Evolutionary conservation across 768 basidiomycete species (phyloP).

Genomic region (Asterophora parasitica): DNA sequence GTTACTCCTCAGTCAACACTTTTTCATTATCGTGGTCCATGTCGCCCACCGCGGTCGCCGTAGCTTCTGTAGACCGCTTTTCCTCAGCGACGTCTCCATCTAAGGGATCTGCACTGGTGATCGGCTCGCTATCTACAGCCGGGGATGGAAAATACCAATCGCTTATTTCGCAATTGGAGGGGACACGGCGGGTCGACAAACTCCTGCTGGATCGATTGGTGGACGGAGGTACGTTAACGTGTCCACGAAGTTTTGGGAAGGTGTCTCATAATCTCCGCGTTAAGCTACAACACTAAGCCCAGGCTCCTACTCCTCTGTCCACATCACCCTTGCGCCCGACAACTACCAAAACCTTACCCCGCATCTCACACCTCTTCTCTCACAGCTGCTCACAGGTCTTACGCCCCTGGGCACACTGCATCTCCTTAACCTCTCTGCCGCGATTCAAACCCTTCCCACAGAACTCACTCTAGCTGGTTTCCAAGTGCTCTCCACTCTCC

Average conservation of each 20-base stretch:
- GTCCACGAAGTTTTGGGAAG: background rate
- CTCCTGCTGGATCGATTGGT: conserved; percentile 80
- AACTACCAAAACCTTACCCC: conserved; percentile 60
- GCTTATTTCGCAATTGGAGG: conserved; percentile 56
- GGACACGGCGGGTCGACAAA: conserved; percentile 56
- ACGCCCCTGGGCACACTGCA: conserved; percentile 66
- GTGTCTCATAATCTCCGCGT: conserved; percentile 7
- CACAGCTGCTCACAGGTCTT: conserved; percentile 56
- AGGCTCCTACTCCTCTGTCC: conserved; percentile 57
- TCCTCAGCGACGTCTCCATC: conserved; percentile 17
- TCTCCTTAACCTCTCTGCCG: conserved; percentile 48
- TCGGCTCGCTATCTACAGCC: conserved; percentile 77
- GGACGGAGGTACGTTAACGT: conserved; percentile 58
- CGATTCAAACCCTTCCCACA: conserved; percentile 42
- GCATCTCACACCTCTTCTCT: conserved; percentile 50
- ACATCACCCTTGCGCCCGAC: conserved; percentile 56
- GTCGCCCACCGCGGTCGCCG: conserved; percentile 58
- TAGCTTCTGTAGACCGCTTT: conserved; percentile 20
- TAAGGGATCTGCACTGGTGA: conserved; percentile 57
- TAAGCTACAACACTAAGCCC: conserved; percentile 55
- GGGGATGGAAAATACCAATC: conserved; percentile 76
- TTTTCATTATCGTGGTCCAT: conserved; percentile 27
- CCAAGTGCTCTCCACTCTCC: conserved; percentile 41
- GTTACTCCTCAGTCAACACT: background rate
- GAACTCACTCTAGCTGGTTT: conserved; percentile 68